A percentile compares a stretch with the other conserved stretches of the same genome.
Evolutionary conservation across 2,329 filamentous ascomycete genomes (phyloP).

Genomic region (Teratosphaeria zuluensis): DNA sequence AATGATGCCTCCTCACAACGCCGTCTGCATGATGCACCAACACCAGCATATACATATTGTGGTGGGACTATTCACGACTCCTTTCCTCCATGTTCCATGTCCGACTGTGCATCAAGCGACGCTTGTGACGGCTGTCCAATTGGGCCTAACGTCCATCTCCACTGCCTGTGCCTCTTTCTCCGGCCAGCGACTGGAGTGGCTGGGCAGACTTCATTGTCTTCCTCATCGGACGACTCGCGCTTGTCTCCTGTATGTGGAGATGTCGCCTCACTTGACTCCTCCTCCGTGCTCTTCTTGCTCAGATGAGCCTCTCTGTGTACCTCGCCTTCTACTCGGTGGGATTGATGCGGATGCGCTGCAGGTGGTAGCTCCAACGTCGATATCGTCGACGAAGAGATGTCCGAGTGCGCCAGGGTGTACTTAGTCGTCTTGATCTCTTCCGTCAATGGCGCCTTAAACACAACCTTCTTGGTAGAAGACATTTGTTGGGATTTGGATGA

Average conservation of each 20-base stretch:
- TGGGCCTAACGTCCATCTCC: constrained; percentile 49
- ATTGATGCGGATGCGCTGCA: constrained; percentile 4
- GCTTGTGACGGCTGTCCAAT: not conserved
- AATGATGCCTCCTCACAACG: not conserved
- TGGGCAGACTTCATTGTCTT: constrained; percentile 28
- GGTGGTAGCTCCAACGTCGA: constrained; percentile 18
- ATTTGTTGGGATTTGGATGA: constrained; percentile 31
- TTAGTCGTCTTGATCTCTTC: constrained; percentile 49
- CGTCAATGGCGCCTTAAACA: constrained; percentile 45
- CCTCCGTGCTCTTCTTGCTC: not conserved
- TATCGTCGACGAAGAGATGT: constrained; percentile 37
- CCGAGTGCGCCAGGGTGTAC: constrained; percentile 48
- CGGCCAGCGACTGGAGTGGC: constrained; percentile 43
- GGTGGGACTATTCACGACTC: not conserved
- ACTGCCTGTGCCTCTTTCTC: constrained; percentile 44
- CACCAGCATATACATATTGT: not conserved
- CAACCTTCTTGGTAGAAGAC: constrained; percentile 49
- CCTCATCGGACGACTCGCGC: constrained; percentile 39
- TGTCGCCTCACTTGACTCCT: not conserved
- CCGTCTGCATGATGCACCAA: not conserved
- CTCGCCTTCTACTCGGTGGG: not conserved
- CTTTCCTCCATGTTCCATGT: not conserved
- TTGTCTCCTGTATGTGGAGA: constrained; percentile 27
- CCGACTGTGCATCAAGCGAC: not conserved
- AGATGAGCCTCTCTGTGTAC: not conserved